A percentile compares a stretch with the other conserved stretches of the same genome.
Conservation (phyloP, 495 filamentous ascomycete genomes). For the Aspergillus affinis region DNA sequence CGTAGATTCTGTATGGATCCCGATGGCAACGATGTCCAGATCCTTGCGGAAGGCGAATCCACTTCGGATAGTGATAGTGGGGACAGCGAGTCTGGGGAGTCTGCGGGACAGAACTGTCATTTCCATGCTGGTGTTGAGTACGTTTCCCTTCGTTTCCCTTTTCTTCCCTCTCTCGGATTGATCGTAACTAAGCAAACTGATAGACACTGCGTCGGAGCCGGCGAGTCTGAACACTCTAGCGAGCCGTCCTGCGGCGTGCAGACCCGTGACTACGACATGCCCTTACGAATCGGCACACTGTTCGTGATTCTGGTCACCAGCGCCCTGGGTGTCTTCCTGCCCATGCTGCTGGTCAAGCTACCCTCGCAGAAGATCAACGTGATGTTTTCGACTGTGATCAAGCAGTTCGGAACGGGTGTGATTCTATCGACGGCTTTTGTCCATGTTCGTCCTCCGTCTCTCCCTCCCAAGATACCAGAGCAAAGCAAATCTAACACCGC, state of each 20-base stretch:
- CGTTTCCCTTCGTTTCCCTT: slow-evolving; percentile 12
- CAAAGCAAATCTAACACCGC: slow-evolving; percentile 3
- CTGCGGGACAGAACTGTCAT: slow-evolving; percentile 47
- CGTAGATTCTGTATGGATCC: slow-evolving; percentile 47
- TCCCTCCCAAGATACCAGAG: background rate
- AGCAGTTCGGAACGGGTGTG: slow-evolving; percentile 75
- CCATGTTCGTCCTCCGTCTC: slow-evolving; percentile 47
- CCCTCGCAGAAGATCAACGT: slow-evolving; percentile 39
- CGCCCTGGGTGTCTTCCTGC: slow-evolving; percentile 44
- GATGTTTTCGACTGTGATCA: slow-evolving; percentile 46
- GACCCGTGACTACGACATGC: slow-evolving; percentile 57
- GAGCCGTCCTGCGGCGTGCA: slow-evolving; percentile 38
- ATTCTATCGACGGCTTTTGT: slow-evolving; percentile 71
- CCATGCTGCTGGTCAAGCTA: slow-evolving; percentile 37
- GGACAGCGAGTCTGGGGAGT: slow-evolving; percentile 15
- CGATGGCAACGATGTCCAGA: slow-evolving; percentile 48
- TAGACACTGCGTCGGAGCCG: slow-evolving; percentile 50
- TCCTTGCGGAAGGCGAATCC: slow-evolving; percentile 31
- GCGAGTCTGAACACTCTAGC: slow-evolving; percentile 29
- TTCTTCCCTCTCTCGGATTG: background rate
- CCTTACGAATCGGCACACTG: slow-evolving; percentile 57
- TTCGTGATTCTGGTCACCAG: slow-evolving; percentile 59
- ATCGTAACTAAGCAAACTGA: slow-evolving; percentile 4
- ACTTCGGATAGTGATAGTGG: slow-evolving; percentile 11
- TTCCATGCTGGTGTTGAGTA: slow-evolving; percentile 68